Conservation (phyloP, 1,139 yeast genomes). For the Cylindricascospora bacillispora region DNA sequence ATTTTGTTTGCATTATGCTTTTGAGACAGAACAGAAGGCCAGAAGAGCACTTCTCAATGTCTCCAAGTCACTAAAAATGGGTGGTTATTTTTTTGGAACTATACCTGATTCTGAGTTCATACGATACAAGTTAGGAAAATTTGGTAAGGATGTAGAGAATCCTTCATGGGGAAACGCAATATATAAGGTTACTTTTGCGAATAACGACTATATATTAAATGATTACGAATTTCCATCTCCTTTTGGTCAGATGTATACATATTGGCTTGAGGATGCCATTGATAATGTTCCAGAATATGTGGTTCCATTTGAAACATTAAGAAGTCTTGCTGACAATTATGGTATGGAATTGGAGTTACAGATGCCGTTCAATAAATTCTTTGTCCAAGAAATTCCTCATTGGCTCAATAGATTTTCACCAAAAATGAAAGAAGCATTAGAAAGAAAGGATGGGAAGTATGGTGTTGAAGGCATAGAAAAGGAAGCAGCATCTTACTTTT, state of each 20-base stretch:
- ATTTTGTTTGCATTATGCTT: slow-evolving; percentile 89
- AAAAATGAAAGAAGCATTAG: slow-evolving; percentile 56
- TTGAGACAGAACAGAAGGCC: slow-evolving; percentile 73
- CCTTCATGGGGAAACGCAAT: slow-evolving; percentile 72
- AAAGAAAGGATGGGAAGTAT: slow-evolving; percentile 61
- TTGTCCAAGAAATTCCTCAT: slow-evolving; percentile 63
- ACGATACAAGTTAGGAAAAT: slow-evolving; percentile 43
- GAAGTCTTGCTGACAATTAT: slow-evolving; percentile 74
- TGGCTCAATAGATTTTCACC: slow-evolving; percentile 50
- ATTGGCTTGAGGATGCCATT: slow-evolving; percentile 81
- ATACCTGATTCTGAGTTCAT: slow-evolving; percentile 88
- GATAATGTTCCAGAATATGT: slow-evolving; percentile 95
- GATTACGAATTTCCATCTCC: slow-evolving; percentile 63
- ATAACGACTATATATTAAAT: slow-evolving; percentile 47
- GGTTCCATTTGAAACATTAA: slow-evolving; percentile 85
- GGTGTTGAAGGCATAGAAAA: slow-evolving; percentile 86
- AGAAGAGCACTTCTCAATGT: slow-evolving; percentile 63
- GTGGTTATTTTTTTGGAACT: slow-evolving; percentile 86
- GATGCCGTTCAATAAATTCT: slow-evolving; percentile 72
- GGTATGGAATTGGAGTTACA: slow-evolving; percentile 61
- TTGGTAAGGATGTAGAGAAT: slow-evolving; percentile 36
- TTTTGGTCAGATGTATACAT: slow-evolving; percentile 74
- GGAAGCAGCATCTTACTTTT: slow-evolving; percentile 60
- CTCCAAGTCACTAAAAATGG: slow-evolving; percentile 58
- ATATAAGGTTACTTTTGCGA: slow-evolving; percentile 67